phyloP scores from a whole-genome alignment of 768 basidiomycete genomes.

The Cubamyces sp. region DNA sequence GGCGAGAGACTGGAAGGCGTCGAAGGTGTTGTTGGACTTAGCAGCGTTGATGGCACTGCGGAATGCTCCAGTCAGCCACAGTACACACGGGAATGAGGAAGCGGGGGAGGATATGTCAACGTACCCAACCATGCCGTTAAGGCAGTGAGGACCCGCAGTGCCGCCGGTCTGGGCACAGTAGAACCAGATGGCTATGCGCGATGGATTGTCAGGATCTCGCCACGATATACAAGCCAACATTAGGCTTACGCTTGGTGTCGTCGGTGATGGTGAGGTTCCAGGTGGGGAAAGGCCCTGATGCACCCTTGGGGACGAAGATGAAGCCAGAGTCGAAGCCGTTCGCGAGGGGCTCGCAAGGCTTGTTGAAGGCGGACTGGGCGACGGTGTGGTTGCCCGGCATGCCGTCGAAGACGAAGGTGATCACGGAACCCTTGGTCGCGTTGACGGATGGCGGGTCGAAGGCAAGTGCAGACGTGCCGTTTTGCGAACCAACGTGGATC shows the following conservation, averaged over 20 bases:
- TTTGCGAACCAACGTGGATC: slow-evolving; percentile 46
- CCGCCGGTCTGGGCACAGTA: slow-evolving; percentile 53
- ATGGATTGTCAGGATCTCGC: not conserved
- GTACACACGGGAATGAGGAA: not conserved
- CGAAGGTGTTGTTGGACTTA: slow-evolving; percentile 46
- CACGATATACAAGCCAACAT: not conserved
- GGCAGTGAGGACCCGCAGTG: slow-evolving; percentile 46
- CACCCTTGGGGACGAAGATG: slow-evolving; percentile 42
- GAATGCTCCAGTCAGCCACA: not conserved
- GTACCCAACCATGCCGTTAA: slow-evolving; percentile 41
- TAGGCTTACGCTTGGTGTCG: slow-evolving; percentile 45
- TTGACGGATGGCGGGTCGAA: slow-evolving; percentile 49
- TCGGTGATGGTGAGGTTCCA: slow-evolving; percentile 59
- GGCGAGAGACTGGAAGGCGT: slow-evolving; percentile 42
- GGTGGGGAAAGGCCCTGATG: slow-evolving; percentile 37
- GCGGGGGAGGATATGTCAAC: not conserved
- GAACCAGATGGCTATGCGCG: slow-evolving; percentile 54
- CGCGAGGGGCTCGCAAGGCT: slow-evolving; percentile 47
- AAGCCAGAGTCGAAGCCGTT: slow-evolving; percentile 63
- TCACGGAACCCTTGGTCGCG: slow-evolving; percentile 46
- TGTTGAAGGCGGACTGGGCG: slow-evolving; percentile 51
- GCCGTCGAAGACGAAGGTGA: slow-evolving; percentile 57
- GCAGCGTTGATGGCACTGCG: slow-evolving; percentile 56
- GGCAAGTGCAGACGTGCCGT: slow-evolving; percentile 41
- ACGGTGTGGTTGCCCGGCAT: slow-evolving; percentile 57